phyloP scores from a whole-genome alignment of 106 monocot genomes.

The Acorus calamus region DNA sequence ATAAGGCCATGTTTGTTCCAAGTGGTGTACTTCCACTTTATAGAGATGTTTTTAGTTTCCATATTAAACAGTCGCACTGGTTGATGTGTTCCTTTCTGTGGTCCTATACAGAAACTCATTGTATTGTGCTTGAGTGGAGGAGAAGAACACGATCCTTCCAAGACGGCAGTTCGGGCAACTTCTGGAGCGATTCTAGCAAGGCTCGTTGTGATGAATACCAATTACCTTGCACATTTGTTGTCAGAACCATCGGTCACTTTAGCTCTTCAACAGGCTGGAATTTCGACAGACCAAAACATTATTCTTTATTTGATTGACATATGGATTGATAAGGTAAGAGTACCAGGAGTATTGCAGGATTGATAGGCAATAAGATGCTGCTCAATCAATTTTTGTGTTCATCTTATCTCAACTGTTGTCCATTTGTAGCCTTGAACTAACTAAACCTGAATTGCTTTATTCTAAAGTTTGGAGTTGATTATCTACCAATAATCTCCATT shows the following conservation, averaged over 20 bases:
- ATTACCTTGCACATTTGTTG: conserved; percentile 67
- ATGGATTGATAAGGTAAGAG: conserved; percentile 87
- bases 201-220: conserved; percentile 81
- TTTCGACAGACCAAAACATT: conserved; percentile 59
- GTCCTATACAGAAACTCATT: conserved; percentile 56
- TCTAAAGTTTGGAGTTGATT: too few species aligned
- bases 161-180: conserved; percentile 54
- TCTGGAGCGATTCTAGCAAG: conserved; percentile 82
- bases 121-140: conserved; percentile 59
- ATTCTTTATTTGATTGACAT: conserved; percentile 81
- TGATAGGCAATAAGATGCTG: too few species aligned
- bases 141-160: conserved; percentile 61
- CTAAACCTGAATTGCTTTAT: too few species aligned
- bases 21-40: background rate
- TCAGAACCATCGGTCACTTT: conserved; percentile 54
- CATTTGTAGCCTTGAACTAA: too few species aligned
- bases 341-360: too few species aligned
- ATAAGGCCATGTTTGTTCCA: background rate
- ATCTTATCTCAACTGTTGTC: too few species aligned
- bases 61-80: too few species aligned
- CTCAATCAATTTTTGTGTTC: too few species aligned
- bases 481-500: background rate
- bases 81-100: conserved; percentile 2
- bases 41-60: background rate
- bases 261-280: conserved; percentile 60